Percentiles rank a stretch among this genome's conserved stretches.
These are phyloP conservation scores for Candida tetrigidarum DNA, from an alignment of 1,139 yeast species.

Conservation along the genomic window DNA sequence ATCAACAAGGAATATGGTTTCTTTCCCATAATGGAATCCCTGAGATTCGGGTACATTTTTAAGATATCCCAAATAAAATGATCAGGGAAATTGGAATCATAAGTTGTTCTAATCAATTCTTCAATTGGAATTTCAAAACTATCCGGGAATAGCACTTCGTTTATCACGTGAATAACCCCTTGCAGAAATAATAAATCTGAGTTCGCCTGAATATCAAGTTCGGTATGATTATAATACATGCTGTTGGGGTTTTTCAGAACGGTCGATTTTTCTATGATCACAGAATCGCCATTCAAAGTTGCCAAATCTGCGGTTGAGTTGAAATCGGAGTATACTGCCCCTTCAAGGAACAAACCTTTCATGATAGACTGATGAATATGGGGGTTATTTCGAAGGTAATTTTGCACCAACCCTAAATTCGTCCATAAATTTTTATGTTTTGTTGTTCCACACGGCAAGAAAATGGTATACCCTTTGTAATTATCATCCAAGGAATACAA, in stretches of 20 bases:
- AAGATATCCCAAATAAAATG: slow-evolving; percentile 55
- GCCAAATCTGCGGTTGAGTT: slow-evolving; percentile 23
- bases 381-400: slow-evolving; percentile 58
- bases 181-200: slow-evolving; percentile 77
- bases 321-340: slow-evolving; percentile 70
- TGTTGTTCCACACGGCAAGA: slow-evolving; percentile 68
- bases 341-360: slow-evolving; percentile 63
- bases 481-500: slow-evolving; percentile 50
- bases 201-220: slow-evolving; percentile 40
- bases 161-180: slow-evolving; percentile 83
- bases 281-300: slow-evolving; percentile 37
- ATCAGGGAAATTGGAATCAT: slow-evolving; percentile 45
- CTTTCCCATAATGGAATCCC: slow-evolving; percentile 24
- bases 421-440: slow-evolving; percentile 56
- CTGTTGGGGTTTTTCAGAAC: slow-evolving; percentile 28
- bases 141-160: slow-evolving; percentile 60
- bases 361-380: slow-evolving; percentile 55
- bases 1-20: slow-evolving; percentile 67
- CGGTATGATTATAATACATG: slow-evolving; percentile 28
- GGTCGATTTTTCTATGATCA: slow-evolving; percentile 26
- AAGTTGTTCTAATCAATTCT: slow-evolving; percentile 56
- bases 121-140: slow-evolving; percentile 54
- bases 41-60: slow-evolving; percentile 32
- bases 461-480: slow-evolving; percentile 68
- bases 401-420: slow-evolving; percentile 60